Percentiles rank a stretch among this genome's conserved stretches.
Conservation (phyloP, 169 alveolate genomes). For the Babesia divergens region DNA sequence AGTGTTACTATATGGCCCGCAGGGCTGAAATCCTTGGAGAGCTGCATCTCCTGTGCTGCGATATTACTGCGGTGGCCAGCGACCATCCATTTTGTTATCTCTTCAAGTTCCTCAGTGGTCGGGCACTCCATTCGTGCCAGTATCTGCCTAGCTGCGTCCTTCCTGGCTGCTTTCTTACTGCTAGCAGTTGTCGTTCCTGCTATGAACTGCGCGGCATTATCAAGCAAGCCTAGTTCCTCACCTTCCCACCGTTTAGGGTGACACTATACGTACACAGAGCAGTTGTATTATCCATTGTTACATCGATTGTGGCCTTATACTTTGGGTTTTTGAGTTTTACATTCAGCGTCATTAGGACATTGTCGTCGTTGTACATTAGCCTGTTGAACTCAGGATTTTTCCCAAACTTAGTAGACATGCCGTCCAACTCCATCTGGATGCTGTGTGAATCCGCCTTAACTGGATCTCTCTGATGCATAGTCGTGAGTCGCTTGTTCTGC, state of each 20-base stretch:
- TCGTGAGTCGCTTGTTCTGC: neutral
- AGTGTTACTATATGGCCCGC: conserved; percentile 29
- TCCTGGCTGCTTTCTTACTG: conserved; percentile 49
- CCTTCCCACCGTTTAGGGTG: conserved; percentile 31
- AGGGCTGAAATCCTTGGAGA: conserved; percentile 24
- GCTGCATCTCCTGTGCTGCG: neutral
- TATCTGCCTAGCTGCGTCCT: conserved; percentile 44
- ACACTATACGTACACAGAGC: conserved; percentile 40
- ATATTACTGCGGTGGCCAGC: conserved; percentile 24
- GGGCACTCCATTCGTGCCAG: conserved; percentile 24
- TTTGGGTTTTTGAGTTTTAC: conserved; percentile 24
- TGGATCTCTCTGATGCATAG: neutral
- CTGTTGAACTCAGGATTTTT: conserved; percentile 41
- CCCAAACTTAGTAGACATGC: conserved; percentile 23
- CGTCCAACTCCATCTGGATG: neutral
- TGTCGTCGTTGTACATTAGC: conserved; percentile 46
- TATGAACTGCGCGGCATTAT: neutral
- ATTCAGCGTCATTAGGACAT: conserved; percentile 38
- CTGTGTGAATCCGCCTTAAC: neutral
- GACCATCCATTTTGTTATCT: conserved; percentile 59
- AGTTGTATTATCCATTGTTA: conserved; percentile 2
- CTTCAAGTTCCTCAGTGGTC: conserved; percentile 29
- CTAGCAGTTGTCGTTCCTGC: conserved; percentile 27
- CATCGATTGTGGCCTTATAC: conserved; percentile 23
- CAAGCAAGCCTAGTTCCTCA: neutral